These are phyloP conservation scores for Solanum chacoense DNA, from an alignment of 305 asterid species.

Conservation along the genomic window DNA sequence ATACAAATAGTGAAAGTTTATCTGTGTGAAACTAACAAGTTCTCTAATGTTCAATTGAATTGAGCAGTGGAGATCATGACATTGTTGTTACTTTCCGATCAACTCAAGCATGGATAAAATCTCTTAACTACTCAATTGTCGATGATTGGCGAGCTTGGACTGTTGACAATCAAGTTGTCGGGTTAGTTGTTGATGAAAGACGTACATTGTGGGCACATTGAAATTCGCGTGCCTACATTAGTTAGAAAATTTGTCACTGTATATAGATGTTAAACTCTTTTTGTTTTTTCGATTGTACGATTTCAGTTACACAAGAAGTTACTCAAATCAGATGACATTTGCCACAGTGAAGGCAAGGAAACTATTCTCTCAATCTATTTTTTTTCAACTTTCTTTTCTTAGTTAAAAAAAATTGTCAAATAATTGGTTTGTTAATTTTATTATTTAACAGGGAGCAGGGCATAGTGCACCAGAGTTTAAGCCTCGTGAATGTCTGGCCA, in stretches of 20 bases:
- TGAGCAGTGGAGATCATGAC: constrained; percentile 3
- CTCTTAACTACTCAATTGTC: background rate
- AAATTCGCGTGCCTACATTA: background rate
- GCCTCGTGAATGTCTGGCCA: constrained; percentile 5
- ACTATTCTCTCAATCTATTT: background rate
- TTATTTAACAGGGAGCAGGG: constrained; percentile 4
- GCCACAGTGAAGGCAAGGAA: constrained; percentile 10
- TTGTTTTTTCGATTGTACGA: background rate
- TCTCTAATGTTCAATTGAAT: too few relatives aligned
- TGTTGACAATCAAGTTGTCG: background rate
- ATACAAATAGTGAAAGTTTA: too few relatives aligned
- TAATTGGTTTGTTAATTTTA: background rate
- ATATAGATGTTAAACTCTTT: background rate
- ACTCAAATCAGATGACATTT: constrained; percentile 8
- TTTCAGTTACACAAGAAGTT: constrained; percentile 6
- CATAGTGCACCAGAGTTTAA: constrained; percentile 8
- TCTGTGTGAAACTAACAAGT: too few relatives aligned
- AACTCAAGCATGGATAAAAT: constrained; percentile 2
- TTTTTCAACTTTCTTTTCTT: background rate
- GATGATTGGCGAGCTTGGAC: background rate
- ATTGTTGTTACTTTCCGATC: background rate
- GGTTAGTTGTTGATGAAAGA: background rate
- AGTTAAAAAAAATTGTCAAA: background rate
- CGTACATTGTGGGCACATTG: too few relatives aligned
- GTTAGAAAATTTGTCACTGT: background rate